These are phyloP conservation scores for Chaetomium cochliodes DNA, from an alignment of 495 filamentous ascomycete species.

Conservation along the genomic window DNA sequence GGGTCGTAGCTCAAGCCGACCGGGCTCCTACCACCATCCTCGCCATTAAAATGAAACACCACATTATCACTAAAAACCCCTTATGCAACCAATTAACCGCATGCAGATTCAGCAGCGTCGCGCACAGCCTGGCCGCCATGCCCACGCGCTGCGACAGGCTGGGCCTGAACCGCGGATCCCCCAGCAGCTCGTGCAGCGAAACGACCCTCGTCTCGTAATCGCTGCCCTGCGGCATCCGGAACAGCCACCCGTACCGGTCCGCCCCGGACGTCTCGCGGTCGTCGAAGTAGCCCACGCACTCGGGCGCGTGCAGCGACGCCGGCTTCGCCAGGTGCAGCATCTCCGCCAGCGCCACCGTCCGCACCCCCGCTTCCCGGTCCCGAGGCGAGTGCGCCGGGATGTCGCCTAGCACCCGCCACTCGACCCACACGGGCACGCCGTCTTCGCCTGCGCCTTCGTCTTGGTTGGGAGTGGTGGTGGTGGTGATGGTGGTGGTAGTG, in stretches of 20 bases:
- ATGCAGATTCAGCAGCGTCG: constrained; percentile 44
- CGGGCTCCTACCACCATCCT: background rate
- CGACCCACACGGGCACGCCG: constrained; percentile 34
- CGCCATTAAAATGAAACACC: constrained; percentile 42
- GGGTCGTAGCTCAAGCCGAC: constrained; percentile 18
- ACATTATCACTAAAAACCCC: constrained; percentile 54
- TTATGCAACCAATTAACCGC: constrained; percentile 61
- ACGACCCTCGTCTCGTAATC: constrained; percentile 26
- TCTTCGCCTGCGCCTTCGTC: too few relatives aligned
- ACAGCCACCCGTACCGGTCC: constrained; percentile 34
- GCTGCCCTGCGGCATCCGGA: constrained; percentile 26
- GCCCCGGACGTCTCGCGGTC: constrained; percentile 23
- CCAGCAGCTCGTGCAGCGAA: constrained; percentile 29
- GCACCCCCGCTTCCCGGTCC: constrained; percentile 28
- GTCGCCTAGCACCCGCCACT: constrained; percentile 33
- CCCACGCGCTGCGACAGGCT: constrained; percentile 26
- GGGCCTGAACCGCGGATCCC: constrained; percentile 11
- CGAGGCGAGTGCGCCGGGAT: constrained; percentile 9
- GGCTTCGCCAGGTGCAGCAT: constrained; percentile 37
- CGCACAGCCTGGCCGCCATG: constrained; percentile 30
- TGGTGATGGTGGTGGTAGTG: too few relatives aligned
- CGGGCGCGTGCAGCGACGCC: constrained; percentile 25
- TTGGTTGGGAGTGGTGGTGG: too few relatives aligned
- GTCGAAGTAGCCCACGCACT: constrained; percentile 36
- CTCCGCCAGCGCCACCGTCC: constrained; percentile 34